Conservation (phyloP, 805 yeast genomes). For the Priceomyces fermenticarens region DNA sequence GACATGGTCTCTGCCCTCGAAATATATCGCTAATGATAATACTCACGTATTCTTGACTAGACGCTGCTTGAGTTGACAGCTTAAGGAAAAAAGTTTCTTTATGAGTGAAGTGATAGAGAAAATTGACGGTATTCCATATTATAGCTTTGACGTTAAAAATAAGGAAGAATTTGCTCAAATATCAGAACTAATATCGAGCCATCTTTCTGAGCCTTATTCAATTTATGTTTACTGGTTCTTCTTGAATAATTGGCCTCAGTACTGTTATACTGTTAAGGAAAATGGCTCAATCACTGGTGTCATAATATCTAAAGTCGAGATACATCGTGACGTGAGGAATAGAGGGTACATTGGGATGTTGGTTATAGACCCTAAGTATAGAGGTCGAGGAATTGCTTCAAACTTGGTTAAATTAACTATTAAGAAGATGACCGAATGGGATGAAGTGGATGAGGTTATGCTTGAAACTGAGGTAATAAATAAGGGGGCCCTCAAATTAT, state of each 20-base stretch:
- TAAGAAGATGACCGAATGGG: conserved; percentile 56
- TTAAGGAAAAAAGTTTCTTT: too few species aligned
- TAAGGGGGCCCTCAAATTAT: conserved; percentile 61
- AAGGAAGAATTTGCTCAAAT: conserved; percentile 48
- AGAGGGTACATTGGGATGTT: conserved; percentile 97
- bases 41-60: too few species aligned
- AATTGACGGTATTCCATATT: conserved; percentile 18
- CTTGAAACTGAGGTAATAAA: conserved; percentile 90
- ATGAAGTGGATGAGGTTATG: conserved; percentile 83
- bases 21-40: too few species aligned
- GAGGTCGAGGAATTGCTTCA: conserved; percentile 84
- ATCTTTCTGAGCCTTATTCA: conserved; percentile 92
- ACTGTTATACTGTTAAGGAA: conserved; percentile 64
- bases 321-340: conserved; percentile 66
- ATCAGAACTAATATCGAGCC: conserved; percentile 59
- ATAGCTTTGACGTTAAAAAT: conserved; percentile 18
- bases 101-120: neutral
- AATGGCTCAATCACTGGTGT: conserved; percentile 62
- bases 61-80: too few species aligned
- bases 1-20: too few species aligned
- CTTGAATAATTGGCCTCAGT: conserved; percentile 85
- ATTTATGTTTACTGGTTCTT: conserved; percentile 90
- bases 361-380: conserved; percentile 67
- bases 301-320: conserved; percentile 76
- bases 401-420: conserved; percentile 61